Conservation (phyloP, 441 rosid species). For the Breynia disticha region DNA sequence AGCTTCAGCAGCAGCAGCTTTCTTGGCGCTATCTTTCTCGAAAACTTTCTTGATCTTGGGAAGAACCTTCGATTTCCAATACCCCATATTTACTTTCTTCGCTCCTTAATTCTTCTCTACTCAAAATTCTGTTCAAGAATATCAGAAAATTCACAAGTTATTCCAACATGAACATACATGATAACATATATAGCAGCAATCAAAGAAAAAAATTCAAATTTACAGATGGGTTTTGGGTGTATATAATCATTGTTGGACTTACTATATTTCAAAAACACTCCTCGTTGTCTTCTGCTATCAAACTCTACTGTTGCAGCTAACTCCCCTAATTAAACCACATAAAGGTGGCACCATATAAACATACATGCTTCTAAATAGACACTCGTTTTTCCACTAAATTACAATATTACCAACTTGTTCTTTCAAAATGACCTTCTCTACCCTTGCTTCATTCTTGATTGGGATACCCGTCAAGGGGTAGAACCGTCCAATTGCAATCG, state of each 20-base stretch:
- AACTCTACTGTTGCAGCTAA: conserved; percentile 8
- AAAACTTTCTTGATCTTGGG: conserved; percentile 76
- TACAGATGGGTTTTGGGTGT: too few species aligned
- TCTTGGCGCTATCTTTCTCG: conserved; percentile 51
- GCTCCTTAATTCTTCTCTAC: background rate
- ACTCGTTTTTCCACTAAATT: conserved; percentile 15
- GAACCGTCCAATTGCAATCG: background rate
- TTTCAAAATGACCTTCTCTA: background rate
- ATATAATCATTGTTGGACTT: too few species aligned
- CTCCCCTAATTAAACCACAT: conserved; percentile 13
- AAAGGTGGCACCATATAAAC: conserved; percentile 23
- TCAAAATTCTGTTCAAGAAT: background rate
- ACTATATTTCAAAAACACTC: too few species aligned
- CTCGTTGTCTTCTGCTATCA: background rate
- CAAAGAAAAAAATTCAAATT: too few species aligned
- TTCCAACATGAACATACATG: too few species aligned
- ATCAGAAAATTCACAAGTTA: too few species aligned
- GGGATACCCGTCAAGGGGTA: background rate
- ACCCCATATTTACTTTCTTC: conserved; percentile 34
- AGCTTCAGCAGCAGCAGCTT: conserved; percentile 77
- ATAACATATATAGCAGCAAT: too few species aligned
- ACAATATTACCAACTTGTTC: conserved; percentile 9
- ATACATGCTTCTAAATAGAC: conserved; percentile 6
- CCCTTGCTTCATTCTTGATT: background rate
- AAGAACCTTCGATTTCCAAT: conserved; percentile 75